Percentiles rank a stretch among this genome's conserved stretches.
Evolutionary conservation across 2,329 filamentous ascomycete genomes (phyloP).

Genomic region (Tolypocladium nubicola): DNA sequence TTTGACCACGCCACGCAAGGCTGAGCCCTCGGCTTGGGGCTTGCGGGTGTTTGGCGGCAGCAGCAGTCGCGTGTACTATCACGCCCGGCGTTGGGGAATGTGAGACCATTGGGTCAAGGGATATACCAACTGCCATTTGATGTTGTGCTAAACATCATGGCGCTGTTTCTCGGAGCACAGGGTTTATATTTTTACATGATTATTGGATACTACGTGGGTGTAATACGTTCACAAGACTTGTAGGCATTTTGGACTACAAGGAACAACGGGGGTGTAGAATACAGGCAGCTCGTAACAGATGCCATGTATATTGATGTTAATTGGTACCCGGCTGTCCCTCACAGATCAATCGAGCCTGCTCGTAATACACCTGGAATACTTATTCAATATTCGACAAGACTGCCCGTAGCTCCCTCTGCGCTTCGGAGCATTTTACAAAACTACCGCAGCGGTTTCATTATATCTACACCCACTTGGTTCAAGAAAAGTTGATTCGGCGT

Average conservation of each 20-base stretch:
- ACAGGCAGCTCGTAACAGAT: no score
- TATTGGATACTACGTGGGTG: not conserved
- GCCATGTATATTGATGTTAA: not conserved
- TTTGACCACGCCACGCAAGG: conserved; percentile 12
- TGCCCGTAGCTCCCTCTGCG: no score
- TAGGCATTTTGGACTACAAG: not conserved
- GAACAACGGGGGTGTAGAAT: no score
- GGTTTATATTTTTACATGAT: not conserved
- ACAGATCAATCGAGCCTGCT: not conserved
- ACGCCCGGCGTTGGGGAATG: not conserved
- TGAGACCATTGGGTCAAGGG: not conserved
- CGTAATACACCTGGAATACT: no score
- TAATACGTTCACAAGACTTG: not conserved
- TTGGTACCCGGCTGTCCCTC: not conserved
- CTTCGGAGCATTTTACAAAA: no score
- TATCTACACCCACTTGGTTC: no score
- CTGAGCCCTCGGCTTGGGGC: not conserved
- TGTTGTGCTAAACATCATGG: not conserved
- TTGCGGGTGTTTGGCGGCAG: not conserved
- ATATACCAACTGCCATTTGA: not conserved
- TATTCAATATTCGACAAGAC: no score
- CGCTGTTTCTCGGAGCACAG: not conserved
- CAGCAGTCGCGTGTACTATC: conserved; percentile 5
- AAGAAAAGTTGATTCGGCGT: no score
- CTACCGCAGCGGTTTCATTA: no score